Evolutionary conservation across 106 monocot species (phyloP).

Genomic region (Phalaenopsis aphrodite): DNA sequence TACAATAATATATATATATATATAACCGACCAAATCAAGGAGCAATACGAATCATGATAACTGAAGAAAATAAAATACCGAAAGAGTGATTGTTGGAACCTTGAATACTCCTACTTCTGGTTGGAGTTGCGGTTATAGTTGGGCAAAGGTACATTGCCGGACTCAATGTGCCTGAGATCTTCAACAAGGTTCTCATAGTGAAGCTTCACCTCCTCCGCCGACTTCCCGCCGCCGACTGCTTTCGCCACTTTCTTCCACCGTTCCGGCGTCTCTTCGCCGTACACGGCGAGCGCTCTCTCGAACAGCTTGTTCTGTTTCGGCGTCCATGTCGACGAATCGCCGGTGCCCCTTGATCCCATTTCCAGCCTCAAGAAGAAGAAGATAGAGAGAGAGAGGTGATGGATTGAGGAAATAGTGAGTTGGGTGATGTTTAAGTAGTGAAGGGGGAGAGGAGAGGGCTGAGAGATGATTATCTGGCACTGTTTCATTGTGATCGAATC

Average conservation of each 20-base stretch:
- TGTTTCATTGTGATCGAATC: no score
- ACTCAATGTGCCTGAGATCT: conserved; percentile 36
- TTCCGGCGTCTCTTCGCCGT: conserved; percentile 36
- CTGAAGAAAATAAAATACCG: no score
- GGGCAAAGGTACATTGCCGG: conserved; percentile 32
- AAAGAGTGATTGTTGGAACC: no score
- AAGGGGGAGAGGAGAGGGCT: no score
- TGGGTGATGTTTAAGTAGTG: no score
- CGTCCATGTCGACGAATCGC: conserved; percentile 14
- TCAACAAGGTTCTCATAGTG: conserved; percentile 33
- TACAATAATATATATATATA: no score
- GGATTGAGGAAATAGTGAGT: no score
- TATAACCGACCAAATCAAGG: no score
- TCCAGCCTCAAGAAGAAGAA: neutral
- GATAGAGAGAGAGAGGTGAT: no score
- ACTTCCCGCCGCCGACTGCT: conserved; percentile 22
- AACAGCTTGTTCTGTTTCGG: conserved; percentile 40
- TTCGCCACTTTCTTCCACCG: conserved; percentile 44
- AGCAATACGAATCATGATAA: no score
- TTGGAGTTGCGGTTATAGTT: neutral
- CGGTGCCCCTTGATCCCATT: neutral
- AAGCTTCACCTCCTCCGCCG: conserved; percentile 33
- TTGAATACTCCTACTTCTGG: no score
- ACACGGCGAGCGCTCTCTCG: conserved; percentile 31
- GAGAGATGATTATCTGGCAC: no score